A percentile compares a stretch with the other conserved stretches of the same genome.
Conservation (phyloP, 1,284 basidiomycete genomes). For the Calocybe gambosa region DNA sequence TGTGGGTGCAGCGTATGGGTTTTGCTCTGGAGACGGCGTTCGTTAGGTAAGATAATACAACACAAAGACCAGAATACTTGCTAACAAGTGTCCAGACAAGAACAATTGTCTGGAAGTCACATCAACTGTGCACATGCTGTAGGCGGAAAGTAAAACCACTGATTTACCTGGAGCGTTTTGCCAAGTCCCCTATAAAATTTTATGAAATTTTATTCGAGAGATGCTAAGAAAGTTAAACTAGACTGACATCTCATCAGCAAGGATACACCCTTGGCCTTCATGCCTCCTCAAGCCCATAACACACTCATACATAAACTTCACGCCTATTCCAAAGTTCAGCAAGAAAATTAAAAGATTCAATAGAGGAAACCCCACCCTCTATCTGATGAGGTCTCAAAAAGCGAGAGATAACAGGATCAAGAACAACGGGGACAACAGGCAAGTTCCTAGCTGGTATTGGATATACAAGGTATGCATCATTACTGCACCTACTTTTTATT, state of each 20-base stretch:
- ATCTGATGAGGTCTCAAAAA: slow-evolving; percentile 86
- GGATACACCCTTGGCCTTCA: slow-evolving; percentile 88
- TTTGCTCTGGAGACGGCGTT: slow-evolving; percentile 60
- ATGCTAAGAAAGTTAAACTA: background rate
- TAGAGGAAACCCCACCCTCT: slow-evolving; percentile 52
- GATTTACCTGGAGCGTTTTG: slow-evolving; percentile 75
- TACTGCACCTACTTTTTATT: slow-evolving; percentile 62
- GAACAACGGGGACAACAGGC: slow-evolving; percentile 77
- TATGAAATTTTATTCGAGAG: slow-evolving; percentile 11
- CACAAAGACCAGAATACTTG: slow-evolving; percentile 27
- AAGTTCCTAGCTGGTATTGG: slow-evolving; percentile 34
- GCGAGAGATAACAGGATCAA: slow-evolving; percentile 84
- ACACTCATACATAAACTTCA: slow-evolving; percentile 92
- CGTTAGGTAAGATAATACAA: slow-evolving; percentile 5
- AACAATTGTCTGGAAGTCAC: slow-evolving; percentile 64
- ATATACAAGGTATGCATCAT: background rate
- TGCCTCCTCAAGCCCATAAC: slow-evolving; percentile 92
- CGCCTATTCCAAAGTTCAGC: slow-evolving; percentile 36
- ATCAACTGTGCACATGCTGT: background rate
- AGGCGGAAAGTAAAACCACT: background rate
- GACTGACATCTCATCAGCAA: slow-evolving; percentile 95
- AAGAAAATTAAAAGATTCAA: background rate
- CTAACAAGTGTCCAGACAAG: slow-evolving; percentile 87
- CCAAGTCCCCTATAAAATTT: slow-evolving; percentile 73
- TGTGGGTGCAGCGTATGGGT: slow-evolving; percentile 62